phyloP scores from a whole-genome alignment of 371 early-diverging fungal species.

The Circinella minor region DNA sequence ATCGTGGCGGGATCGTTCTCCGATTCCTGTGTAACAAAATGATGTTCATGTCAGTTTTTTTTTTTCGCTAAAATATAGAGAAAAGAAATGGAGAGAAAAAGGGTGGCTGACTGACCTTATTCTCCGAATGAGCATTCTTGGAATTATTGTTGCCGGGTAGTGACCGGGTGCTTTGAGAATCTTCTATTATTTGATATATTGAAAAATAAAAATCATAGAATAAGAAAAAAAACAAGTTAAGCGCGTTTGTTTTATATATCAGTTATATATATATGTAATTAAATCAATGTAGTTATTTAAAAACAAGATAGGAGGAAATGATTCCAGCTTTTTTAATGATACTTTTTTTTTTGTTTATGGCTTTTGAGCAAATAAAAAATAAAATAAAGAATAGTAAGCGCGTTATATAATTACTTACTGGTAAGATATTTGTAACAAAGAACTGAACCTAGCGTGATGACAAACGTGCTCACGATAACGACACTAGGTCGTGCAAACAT shows the following conservation, averaged over 20 bases:
- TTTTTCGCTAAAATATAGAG: not conserved
- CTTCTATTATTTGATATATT: not conserved
- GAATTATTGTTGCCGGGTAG: conserved; percentile 1
- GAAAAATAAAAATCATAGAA: not conserved
- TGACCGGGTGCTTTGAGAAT: conserved; percentile 8
- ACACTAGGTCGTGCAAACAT: conserved; percentile 6
- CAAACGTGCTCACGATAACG: conserved; percentile 11
- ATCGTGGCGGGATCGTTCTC: conserved; percentile 11
- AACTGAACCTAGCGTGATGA: conserved; percentile 19
- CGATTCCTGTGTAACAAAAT: conserved; percentile 14
- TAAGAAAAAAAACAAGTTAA: too few relatives aligned
- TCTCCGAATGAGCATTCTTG: conserved; percentile 9
- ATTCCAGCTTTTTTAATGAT: too few relatives aligned
- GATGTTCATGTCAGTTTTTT: not conserved
- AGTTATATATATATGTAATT: too few relatives aligned
- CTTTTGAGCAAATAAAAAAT: too few relatives aligned
- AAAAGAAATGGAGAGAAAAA: too few relatives aligned
- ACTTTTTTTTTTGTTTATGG: too few relatives aligned
- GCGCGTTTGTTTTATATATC: not conserved
- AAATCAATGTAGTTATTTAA: too few relatives aligned
- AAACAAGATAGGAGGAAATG: too few relatives aligned
- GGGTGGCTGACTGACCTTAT: conserved; percentile 10
- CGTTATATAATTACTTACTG: conserved; percentile 2
- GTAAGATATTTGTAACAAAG: conserved; percentile 17
- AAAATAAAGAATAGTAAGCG: too few relatives aligned